Percentiles rank a stretch among this genome's conserved stretches.
Conservation (phyloP, 1,139 yeast genomes). For the Suhomyces ambrosiae region DNA sequence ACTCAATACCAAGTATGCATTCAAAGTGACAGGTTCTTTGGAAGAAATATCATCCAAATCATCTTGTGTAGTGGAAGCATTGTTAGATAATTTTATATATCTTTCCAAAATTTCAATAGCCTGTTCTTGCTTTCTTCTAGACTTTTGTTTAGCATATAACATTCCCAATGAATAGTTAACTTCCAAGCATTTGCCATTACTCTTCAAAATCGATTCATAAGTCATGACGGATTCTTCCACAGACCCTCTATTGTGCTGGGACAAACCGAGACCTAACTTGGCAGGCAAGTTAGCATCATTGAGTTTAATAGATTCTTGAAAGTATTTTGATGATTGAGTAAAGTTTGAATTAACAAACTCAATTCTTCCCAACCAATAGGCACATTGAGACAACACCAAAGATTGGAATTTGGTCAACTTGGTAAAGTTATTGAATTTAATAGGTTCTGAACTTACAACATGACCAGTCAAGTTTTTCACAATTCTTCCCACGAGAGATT, state of each 20-base stretch:
- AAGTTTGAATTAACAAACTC: constrained; percentile 61
- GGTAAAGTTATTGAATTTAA: constrained; percentile 21
- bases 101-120: constrained; percentile 72
- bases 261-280: constrained; percentile 81
- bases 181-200: constrained; percentile 72
- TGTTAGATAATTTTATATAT: constrained; percentile 63
- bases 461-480: constrained; percentile 38
- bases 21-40: constrained; percentile 66
- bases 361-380: constrained; percentile 86
- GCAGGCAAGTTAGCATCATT: constrained; percentile 69
- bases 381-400: constrained; percentile 67
- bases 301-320: constrained; percentile 68
- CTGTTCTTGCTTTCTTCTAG: constrained; percentile 39
- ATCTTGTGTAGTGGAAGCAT: constrained; percentile 30
- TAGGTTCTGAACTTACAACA: constrained; percentile 25
- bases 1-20: constrained; percentile 70
- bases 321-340: constrained; percentile 68
- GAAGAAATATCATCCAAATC: constrained; percentile 32
- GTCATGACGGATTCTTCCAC: constrained; percentile 84
- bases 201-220: constrained; percentile 71
- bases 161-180: constrained; percentile 76
- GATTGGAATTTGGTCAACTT: constrained; percentile 33
- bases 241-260: constrained; percentile 74
- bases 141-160: constrained; percentile 58
- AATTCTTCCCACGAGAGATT: constrained; percentile 57